Evolutionary conservation across 768 basidiomycete genomes (phyloP), one percentile per base, ranked within the genome.

Genomic region (Kwoniella bestiolae): DNA sequence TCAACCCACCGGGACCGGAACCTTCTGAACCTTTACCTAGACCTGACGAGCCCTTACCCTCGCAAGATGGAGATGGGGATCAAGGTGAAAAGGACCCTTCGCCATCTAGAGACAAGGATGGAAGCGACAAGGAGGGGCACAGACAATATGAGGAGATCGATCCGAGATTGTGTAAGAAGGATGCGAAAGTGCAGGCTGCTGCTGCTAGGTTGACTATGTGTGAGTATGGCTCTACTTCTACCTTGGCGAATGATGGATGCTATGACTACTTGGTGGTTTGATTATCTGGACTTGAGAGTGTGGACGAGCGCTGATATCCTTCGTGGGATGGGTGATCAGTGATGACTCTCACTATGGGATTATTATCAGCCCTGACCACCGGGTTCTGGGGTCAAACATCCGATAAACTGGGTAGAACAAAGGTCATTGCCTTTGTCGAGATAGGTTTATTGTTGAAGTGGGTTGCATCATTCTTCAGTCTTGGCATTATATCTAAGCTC

Each of bases 371-470:
- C 0, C 82, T 91, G 51, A 91, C 90, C 3, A 91, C 91, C 0
- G 91, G 90, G 0, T 90, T 89, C 82, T 96, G 93, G 93, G 91
- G 91, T 56, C 85, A 87, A 53, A 86, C 88, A 45, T 89, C 90
- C 9, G 92, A 94, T 77, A 81, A 84, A 8, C 82, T 88, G 68
- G 93, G 93, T 9, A 85, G 93, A 35, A 92, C 89, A 52, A 85
- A 85, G 26, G 86, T 94, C 47, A 86, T 94, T 62, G 85, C 86
- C 2, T 79, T 87, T 16, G 85, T 89, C 38, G 83, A 89, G 5
- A 66, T 87, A 21, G 92, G 93, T 16, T 84, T 92, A 1, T 83
- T 91, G 59, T 80, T 86, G 69, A 90, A 89, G 92, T 91, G 73
- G 62, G 87, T 82, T 18, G 18, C 38, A 16, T 3, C 14, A 41